These are phyloP conservation scores for Cetradonia linearis DNA, from an alignment of 495 filamentous ascomycete species.

Conservation along the genomic window DNA sequence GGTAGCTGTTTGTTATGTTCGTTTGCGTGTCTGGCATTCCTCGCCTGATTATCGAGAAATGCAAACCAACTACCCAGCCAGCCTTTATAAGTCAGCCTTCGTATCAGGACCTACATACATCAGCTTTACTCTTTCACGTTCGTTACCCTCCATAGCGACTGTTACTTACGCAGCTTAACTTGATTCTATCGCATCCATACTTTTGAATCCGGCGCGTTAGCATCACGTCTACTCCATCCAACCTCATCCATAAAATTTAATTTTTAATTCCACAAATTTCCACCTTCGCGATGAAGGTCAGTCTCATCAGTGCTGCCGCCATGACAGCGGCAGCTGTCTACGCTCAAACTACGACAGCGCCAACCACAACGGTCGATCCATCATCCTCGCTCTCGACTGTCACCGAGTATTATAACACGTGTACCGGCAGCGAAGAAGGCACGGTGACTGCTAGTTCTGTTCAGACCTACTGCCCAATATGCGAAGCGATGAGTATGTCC, in stretches of 20 bases:
- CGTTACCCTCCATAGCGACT: slow-evolving; percentile 17
- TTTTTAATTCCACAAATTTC: background rate
- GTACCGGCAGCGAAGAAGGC: slow-evolving; percentile 7
- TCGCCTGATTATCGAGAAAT: slow-evolving; percentile 20
- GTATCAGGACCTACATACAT: slow-evolving; percentile 11
- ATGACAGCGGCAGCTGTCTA: background rate
- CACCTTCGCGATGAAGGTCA: slow-evolving; percentile 11
- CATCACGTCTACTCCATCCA: background rate
- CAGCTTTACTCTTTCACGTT: slow-evolving; percentile 25
- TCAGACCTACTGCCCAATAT: slow-evolving; percentile 15
- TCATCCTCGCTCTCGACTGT: slow-evolving; percentile 4
- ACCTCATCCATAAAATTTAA: slow-evolving; percentile 1
- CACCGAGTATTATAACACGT: slow-evolving; percentile 16
- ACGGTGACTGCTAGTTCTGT: slow-evolving; percentile 15
- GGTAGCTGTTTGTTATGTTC: slow-evolving; percentile 23
- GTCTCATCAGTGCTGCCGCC: background rate
- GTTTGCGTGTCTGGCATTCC: slow-evolving; percentile 26
- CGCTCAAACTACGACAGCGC: background rate
- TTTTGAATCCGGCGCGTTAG: slow-evolving; percentile 4
- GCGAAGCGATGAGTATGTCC: slow-evolving; percentile 14
- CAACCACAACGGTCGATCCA: background rate
- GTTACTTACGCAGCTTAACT: slow-evolving; percentile 3
- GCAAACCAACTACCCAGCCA: slow-evolving; percentile 23
- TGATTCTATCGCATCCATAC: slow-evolving; percentile 12
- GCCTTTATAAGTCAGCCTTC: slow-evolving; percentile 22